Base-by-base conservation (phyloP, 768 basidiomycete species). In the Leccinum imitatum region DNA sequence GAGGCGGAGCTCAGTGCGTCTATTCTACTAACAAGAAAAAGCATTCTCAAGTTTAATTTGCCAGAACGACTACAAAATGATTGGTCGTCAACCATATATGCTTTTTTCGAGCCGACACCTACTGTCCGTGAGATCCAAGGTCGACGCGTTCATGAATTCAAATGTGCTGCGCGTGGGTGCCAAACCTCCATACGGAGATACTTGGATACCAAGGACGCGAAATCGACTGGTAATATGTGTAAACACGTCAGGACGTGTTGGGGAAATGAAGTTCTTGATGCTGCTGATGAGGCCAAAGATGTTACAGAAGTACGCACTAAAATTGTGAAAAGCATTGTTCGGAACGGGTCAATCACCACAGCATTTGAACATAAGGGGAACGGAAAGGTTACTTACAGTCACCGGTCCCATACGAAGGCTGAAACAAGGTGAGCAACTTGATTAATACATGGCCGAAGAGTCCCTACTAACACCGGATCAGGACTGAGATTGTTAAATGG, bases 31-130 rank as follows among this genome's bases (percentile, higher is more conserved):
- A 30, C 30, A 30, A 30, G 30, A 30, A 33, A 33, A 33, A 33
- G 11, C 31, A 10, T 11, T 33, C 9, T 33, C 11, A 11, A 33
- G 9, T 3, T 33, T 33, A 33, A 11, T 33, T 33, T 33, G 3
- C 31, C 11, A 47, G 46, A 47, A 30, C 15, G 3, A 8, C 25
- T 30, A 35, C 5, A 19, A 9, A 69, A 67, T 41, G 64, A 73
- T 5, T 77, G 76, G 73, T 71, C 59, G 1, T 65, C 74, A 53
- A 69, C 74, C 0, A 58, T 75, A 10, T 79, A 79, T 66, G 72
- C 68, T 0, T 77, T 77, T 65, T 78, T 72, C 46, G 35, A 74
- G 1, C 68, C 70, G 0, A 56, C 3, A 0, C 65, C 68, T 1
- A 27, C 14, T 0, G 68, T 75, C 44, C 2, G n/a, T 15, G 39